phyloP scores from a whole-genome alignment of 2,329 filamentous ascomycete species.

The Botrytis fragariae region DNA sequence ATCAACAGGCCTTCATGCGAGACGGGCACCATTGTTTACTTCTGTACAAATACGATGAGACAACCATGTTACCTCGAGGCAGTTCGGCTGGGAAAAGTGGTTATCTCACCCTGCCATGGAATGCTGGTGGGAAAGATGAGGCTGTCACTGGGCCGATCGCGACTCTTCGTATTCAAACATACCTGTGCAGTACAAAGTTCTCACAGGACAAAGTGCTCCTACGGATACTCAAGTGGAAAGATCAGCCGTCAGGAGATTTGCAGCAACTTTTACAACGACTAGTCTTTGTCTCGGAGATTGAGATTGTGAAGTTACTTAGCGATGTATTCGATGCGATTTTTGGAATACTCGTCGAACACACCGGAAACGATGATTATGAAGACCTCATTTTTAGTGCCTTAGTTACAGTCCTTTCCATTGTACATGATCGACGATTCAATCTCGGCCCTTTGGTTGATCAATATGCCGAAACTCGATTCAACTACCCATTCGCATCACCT shows the following conservation, averaged over 20 bases:
- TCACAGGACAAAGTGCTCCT: constrained; percentile 88
- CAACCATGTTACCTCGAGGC: constrained; percentile 67
- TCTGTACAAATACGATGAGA: constrained; percentile 88
- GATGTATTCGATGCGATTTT: constrained; percentile 92
- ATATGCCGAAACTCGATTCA: constrained; percentile 85
- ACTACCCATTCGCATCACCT: constrained; percentile 87
- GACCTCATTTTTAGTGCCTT: constrained; percentile 89
- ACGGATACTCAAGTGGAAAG: constrained; percentile 82
- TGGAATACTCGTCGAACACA: constrained; percentile 83
- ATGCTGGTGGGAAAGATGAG: constrained; percentile 63
- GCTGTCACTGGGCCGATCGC: constrained; percentile 75
- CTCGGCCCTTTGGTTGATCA: constrained; percentile 85
- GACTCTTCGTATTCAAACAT: constrained; percentile 75
- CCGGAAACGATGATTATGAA: constrained; percentile 89
- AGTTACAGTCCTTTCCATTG: constrained; percentile 86
- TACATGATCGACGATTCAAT: constrained; percentile 92
- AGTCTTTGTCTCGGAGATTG: constrained; percentile 93
- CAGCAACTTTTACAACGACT: constrained; percentile 74
- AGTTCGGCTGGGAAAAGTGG: constrained; percentile 72
- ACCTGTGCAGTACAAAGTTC: constrained; percentile 90
- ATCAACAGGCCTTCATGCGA: constrained; percentile 81
- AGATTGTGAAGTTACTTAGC: constrained; percentile 89
- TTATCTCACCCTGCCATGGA: constrained; percentile 84
- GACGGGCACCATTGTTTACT: constrained; percentile 80
- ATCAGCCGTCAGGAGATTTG: constrained; percentile 68